Evolutionary conservation across 331 rosid species (phyloP), one percentile per base, ranked within the genome.

Genomic region (Acacia concinna): DNA sequence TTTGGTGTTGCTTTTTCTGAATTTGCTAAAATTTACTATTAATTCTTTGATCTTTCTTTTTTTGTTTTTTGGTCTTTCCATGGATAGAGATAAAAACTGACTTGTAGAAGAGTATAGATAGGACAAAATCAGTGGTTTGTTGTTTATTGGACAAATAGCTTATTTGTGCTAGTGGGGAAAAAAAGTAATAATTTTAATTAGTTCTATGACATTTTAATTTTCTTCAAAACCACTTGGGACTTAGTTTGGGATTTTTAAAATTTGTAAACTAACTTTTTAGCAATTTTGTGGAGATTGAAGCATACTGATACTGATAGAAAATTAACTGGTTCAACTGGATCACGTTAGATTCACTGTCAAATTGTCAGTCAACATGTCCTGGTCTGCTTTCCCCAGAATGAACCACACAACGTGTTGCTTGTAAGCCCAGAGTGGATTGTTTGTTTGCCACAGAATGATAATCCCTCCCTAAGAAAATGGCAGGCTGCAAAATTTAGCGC

Each of bases 41-140:
- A 31, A 6, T 64, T 49, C 40, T 52, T 64, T 62, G 52, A 15
- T 49, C 0, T n/a, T 5, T 51, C 63, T 14, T 49, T 8, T 20
- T 18, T 18, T 49, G 21, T 15, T 40, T 31, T n/a, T n/a, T n/a
- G 41, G 34, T 70, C 12, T 52, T 63, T 17, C 41, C 30, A n/a
- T 51, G 51, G 57, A 38, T 70, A 71, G 30, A 62, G 46, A 27
- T 59, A 59, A 27, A 59, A 23, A 27, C 7, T 32, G 71, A 72
- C 62, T 70, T 75, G 65, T 80, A 23, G 71, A 49, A 17, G 60
- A 40, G 35, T 0, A 20, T 79, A 27, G 46, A 47, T 46, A 63
- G 66, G 12, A 44, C 73, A 34, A 43, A 57, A 27, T 18, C 76
- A 83, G 66, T 46, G 47, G 37, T 43, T 20, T 66, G 43, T 62